Percentiles rank a stretch among this genome's conserved stretches.
Evolutionary conservation across 352 stramenopile species (phyloP).

Genomic region (Globisporangium apiculatum): DNA sequence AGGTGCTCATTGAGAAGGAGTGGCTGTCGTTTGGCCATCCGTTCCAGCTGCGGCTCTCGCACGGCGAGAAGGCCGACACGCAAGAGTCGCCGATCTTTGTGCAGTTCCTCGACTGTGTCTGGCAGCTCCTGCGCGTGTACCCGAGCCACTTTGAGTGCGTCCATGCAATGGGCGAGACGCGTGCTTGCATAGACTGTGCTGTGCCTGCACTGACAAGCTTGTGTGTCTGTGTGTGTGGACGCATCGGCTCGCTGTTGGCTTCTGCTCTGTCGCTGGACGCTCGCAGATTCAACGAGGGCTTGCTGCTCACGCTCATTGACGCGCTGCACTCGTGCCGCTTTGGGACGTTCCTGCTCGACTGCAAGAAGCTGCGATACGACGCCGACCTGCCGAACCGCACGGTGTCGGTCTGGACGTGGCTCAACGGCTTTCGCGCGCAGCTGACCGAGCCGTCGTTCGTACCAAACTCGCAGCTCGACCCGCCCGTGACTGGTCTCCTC

Average conservation of each 20-base stretch:
- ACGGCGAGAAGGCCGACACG: constrained; percentile 71
- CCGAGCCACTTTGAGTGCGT: constrained; percentile 94
- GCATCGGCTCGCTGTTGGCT: too few species aligned
- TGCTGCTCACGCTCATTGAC: constrained; percentile 92
- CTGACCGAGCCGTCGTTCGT: constrained; percentile 52
- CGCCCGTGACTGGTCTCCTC: constrained; percentile 47
- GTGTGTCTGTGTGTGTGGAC: not conserved
- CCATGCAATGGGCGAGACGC: not conserved
- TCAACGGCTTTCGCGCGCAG: constrained; percentile 65
- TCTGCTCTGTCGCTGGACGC: not conserved
- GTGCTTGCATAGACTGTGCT: not conserved
- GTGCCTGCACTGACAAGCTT: not conserved
- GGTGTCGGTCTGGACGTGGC: constrained; percentile 73
- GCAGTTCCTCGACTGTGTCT: constrained; percentile 81
- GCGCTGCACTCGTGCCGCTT: constrained; percentile 97
- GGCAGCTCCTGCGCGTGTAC: constrained; percentile 87
- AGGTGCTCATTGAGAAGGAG: constrained; percentile 81
- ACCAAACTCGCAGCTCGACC: constrained; percentile 44
- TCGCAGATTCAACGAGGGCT: constrained; percentile 88
- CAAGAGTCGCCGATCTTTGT: constrained; percentile 84
- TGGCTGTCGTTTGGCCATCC: constrained; percentile 79
- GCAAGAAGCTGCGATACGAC: constrained; percentile 72
- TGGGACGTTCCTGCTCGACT: constrained; percentile 97
- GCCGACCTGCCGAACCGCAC: constrained; percentile 55
- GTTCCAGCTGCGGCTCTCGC: constrained; percentile 72